Base-by-base conservation (phyloP, 768 basidiomycete species). In the Serendipita sp. region DNA sequence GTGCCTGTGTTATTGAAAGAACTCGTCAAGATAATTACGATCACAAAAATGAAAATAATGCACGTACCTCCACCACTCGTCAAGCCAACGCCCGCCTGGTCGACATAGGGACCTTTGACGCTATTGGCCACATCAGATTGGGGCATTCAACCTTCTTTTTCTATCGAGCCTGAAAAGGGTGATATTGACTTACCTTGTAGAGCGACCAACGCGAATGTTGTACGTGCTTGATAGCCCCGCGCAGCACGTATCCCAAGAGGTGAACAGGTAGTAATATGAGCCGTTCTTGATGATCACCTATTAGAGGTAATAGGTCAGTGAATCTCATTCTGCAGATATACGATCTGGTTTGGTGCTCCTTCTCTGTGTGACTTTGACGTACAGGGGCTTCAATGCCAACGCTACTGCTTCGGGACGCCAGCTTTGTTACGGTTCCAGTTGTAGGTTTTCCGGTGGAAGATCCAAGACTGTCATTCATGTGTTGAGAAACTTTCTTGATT, bases 151-250 rank as follows among this genome's bases (percentile, higher is more conserved):
- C 23, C 23, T 23, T 53, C 50, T 31, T 36, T 60, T 27, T 40
- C 31, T 55, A 0, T 0, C 15, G 44, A 34, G 16, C 62, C 3
- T 40, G 15, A 63, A 33, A 64, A 15, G 43, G 63, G 27, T 29
- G 36, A 34, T 0, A 44, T 27, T 33, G 18, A 69, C 75, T 43
- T 60, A 79, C 79, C 71, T 75, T 3, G 74, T 68, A 3, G 80
- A 77, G 34, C 82, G 75, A 23, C 80, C 80, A 34, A 84, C 81
- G 6, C 81, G 77, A 63, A 83, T 84, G 65, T 82, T 84, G 68
- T 83, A 83, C 0, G 81, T 83, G 71, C 80, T 80, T 8, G 71
- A 73, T 15, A 75, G 76, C 3, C 81, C 81, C 33, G 45, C 64
- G 70, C 81, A 82, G 71, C 81, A 82, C 1, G 71, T 72, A 66